Evolutionary conservation across 148 eudicot genomes (phyloP), one percentile per base, ranked within the genome.

Genomic region (Spergularia bocconei): DNA sequence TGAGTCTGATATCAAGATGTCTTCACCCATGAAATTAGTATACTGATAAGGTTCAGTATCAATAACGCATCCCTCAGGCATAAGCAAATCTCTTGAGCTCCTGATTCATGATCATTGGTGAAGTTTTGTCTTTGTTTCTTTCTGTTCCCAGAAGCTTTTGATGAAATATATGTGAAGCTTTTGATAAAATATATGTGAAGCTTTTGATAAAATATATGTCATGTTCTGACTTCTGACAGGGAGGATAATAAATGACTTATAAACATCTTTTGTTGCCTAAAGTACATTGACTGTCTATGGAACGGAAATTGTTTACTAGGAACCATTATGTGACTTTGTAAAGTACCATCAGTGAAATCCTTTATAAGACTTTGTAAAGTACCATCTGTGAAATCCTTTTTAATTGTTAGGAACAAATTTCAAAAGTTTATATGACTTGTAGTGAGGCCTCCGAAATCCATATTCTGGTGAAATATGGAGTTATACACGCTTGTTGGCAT

Each of bases 21-120:
- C 48, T 29, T 63, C 11, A 29, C 17, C n/a, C 1, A 15, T 55
- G 16, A 55, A 55, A 55, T 6, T 58, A 73, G n/a, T 17, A 36
- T 23, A 38, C 13, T 29, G 9, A 15, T 51, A 48, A 23, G 44
- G 67, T 63, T 36, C 10, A 17, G 38, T 73, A 51, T 62, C 36
- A 29, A 29, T 29, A 9, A 44, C 6, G 48, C 48, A 44, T 44
- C 8, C 44, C 44, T 63, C 77, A 64, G 57, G 48, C 68, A 65
- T 54, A 25, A 63, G 56, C 57, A 5, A 63, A 25, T 38, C 41
- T 14, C 9, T 15, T 23, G 33, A 50, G 44, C 64, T 67, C 57
- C 25, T 36, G 25, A 41, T 36, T 19, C 20, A 52, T 64, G 29
- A 70, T 55, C 63, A 19, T 29, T 73, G 76, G 23, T 73, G n/a